Conservation (phyloP, 345 rosid species). For the Populus ilicifolia region DNA sequence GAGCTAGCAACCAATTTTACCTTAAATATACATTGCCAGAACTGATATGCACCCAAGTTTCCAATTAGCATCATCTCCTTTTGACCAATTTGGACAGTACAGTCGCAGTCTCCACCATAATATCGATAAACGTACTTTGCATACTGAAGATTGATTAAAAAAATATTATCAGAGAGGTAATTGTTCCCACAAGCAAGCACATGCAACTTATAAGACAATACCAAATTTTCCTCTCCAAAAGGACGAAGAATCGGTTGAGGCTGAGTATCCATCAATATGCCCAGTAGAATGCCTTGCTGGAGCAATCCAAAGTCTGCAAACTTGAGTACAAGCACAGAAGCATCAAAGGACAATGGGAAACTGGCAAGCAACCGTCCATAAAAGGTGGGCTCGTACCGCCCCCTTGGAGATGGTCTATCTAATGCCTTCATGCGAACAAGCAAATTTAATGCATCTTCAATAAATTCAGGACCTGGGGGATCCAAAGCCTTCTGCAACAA, state of each 20-base stretch:
- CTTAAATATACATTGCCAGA: conserved; percentile 84
- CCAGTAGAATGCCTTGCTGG: conserved; percentile 83
- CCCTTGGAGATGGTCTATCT: conserved; percentile 47
- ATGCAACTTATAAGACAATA: conserved; percentile 32
- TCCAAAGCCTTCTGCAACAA: conserved; percentile 86
- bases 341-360: conserved; percentile 79
- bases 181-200: conserved; percentile 9
- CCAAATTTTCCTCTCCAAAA: conserved; percentile 74
- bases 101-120: conserved; percentile 45
- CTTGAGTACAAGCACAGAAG: conserved; percentile 66
- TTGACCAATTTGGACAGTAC: conserved; percentile 43
- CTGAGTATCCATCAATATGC: conserved; percentile 73
- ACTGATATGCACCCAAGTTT: conserved; percentile 74
- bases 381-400: conserved; percentile 81
- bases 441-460: conserved; percentile 70
- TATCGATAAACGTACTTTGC: conserved; percentile 44
- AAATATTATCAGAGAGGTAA: background rate
- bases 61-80: conserved; percentile 60
- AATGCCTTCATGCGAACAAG: conserved; percentile 58
- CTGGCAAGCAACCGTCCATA: conserved; percentile 83
- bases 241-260: conserved; percentile 81
- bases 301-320: conserved; percentile 80
- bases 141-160: conserved; percentile 49
- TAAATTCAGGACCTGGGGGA: conserved; percentile 67
- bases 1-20: conserved; percentile 30